Evolutionary conservation across 1,284 basidiomycete species (phyloP), one percentile per base, ranked within the genome.

Genomic region (Apiotrichum domesticum): DNA sequence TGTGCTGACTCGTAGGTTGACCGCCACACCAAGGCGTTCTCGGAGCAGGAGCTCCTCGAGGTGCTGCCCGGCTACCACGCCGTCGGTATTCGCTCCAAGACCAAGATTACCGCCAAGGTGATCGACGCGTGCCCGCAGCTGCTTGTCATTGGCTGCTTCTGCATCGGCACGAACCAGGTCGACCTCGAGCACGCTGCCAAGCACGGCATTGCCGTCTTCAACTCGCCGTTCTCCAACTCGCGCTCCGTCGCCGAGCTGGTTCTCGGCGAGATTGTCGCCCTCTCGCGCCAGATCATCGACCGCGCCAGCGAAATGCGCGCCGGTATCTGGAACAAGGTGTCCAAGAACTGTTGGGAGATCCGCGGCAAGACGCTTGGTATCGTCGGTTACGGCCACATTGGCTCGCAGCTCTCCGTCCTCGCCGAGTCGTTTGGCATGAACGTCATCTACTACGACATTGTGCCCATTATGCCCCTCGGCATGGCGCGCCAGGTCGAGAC

Each of bases 161-260:
- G 96, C 79, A 99, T 99, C 69, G 96, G 96, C 57, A 95, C 93
- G 61, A 98, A 98, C 79, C 96, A 98, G 78, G 96, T 98, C 68
- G 93, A 98, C 76, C 86, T 98, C 52, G 65, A 77, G 46, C 84
- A 88, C 4, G 93, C 95, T 41, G 85, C 90, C 50, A 84, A 85
- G 58, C 86, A 87, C 56, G 96, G 96, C 66, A 90, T 99, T 64
- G 90, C 94, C 41, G 96, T 99, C 55, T 99, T 99, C 84, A 99
- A 99, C 79, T 98, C 95, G 11, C 96, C 96, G 37, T 99, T 98
- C 80, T 95, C 96, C 76, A 99, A 99, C 80, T 98, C 96, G 44
- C 90, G 96, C 63, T 98, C 95, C 0, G 96, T 99, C 52, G 96
- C 96, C 48, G 96, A 99, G 79, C 86, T 99, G 50, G 96, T 99